Percentiles rank a stretch among this genome's conserved stretches.
phyloP scores from a whole-genome alignment of 768 basidiomycete species.

The Suillus fuscotomentosus region DNA sequence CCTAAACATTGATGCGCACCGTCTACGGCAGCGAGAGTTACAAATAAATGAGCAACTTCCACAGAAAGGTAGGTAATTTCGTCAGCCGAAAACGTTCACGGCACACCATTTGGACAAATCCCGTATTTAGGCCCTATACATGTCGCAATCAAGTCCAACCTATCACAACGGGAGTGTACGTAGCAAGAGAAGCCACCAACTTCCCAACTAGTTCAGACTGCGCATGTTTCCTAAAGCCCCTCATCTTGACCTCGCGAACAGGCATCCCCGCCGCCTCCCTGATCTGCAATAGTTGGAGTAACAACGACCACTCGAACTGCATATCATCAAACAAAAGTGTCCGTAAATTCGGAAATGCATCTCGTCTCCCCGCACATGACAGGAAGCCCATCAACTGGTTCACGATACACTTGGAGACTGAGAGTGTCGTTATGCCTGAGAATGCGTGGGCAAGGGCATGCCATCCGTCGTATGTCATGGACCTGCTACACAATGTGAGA shows the following conservation, averaged over 20 bases:
- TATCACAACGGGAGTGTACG: neutral
- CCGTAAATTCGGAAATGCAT: constrained; percentile 23
- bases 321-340: constrained; percentile 20
- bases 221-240: constrained; percentile 19
- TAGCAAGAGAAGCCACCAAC: constrained; percentile 20
- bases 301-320: constrained; percentile 27
- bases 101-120: neutral
- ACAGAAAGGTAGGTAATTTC: neutral
- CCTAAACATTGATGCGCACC: constrained; percentile 54
- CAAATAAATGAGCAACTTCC: constrained; percentile 9
- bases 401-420: constrained; percentile 24
- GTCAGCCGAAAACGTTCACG: constrained; percentile 3
- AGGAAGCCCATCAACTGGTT: constrained; percentile 25
- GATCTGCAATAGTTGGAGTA: constrained; percentile 25
- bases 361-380: constrained; percentile 23
- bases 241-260: constrained; percentile 16
- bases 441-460: constrained; percentile 23
- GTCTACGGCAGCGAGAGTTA: constrained; percentile 12
- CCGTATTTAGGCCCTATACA: neutral
- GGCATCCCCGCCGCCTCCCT: constrained; percentile 21
- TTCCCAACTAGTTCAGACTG: constrained; percentile 17
- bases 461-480: constrained; percentile 22
- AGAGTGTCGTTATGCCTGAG: constrained; percentile 22
- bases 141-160: constrained; percentile 1
- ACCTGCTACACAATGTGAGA: constrained; percentile 23